Conservation (phyloP, 495 filamentous ascomycete species). For the Neurospora sp. region DNA sequence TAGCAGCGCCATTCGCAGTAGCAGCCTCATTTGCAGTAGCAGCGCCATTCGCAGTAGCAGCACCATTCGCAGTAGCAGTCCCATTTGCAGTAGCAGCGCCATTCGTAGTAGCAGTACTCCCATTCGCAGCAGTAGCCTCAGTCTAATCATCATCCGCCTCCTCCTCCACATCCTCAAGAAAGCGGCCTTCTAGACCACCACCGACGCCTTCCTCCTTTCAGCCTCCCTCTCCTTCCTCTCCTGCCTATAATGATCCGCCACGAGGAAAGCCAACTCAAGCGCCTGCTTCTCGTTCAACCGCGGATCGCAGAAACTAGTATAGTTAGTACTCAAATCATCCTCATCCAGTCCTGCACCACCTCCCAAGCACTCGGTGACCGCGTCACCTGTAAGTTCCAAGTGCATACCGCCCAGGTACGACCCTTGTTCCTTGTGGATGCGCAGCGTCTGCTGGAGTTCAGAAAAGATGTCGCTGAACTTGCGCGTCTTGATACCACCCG, state of each 20-base stretch:
- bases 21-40: not conserved
- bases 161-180: not conserved
- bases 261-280: conserved; percentile 84
- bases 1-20: not conserved
- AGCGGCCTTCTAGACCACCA: not conserved
- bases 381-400: conserved; percentile 88
- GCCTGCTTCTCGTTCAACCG: conserved; percentile 96
- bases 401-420: conserved; percentile 90
- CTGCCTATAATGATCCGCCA: conserved; percentile 64
- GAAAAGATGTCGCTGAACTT: conserved; percentile 77
- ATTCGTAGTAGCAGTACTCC: not conserved
- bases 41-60: not conserved
- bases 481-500: conserved; percentile 74
- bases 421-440: conserved; percentile 71
- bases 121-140: no score
- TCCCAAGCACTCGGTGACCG: conserved; percentile 92
- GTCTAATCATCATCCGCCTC: not conserved
- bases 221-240: conserved; percentile 19
- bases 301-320: conserved; percentile 93
- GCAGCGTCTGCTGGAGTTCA: conserved; percentile 68
- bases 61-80: not conserved
- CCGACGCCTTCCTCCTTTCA: not conserved
- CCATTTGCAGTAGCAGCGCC: no score
- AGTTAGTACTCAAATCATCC: conserved; percentile 76
- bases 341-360: conserved; percentile 81